Evolutionary conservation across 257 asterid species (phyloP).

Genomic region (Plantago ovata): DNA sequence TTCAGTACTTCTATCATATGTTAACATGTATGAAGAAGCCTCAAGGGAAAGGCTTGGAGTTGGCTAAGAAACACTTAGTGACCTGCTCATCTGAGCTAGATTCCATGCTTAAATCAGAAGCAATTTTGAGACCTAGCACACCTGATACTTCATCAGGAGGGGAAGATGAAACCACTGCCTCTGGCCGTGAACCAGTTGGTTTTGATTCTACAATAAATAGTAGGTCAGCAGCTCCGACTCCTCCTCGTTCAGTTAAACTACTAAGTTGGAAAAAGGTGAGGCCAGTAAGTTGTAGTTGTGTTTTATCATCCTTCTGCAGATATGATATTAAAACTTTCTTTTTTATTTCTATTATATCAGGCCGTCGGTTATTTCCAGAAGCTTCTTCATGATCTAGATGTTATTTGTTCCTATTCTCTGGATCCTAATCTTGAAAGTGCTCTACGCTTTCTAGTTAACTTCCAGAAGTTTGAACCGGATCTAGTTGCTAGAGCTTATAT

Average conservation of each 20-base stretch:
- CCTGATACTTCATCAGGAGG: constrained; percentile 14
- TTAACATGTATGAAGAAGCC: constrained; percentile 78
- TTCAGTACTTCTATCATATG: constrained; percentile 88
- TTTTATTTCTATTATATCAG: constrained; percentile 39
- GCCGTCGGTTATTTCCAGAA: constrained; percentile 87
- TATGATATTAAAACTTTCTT: constrained; percentile 2
- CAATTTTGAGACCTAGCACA: constrained; percentile 45
- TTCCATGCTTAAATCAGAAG: constrained; percentile 67
- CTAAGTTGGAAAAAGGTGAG: constrained; percentile 89
- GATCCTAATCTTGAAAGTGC: constrained; percentile 70
- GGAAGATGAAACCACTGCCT: constrained; percentile 79
- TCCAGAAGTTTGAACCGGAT: constrained; percentile 87
- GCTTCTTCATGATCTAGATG: constrained; percentile 89
- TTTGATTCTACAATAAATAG: constrained; percentile 93
- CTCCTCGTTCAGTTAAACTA: constrained; percentile 83
- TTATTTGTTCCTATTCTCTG: constrained; percentile 66
- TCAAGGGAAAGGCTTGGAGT: constrained; percentile 96
- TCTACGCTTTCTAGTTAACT: constrained; percentile 70
- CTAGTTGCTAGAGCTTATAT: constrained; percentile 85
- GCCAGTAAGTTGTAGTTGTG: constrained; percentile 18
- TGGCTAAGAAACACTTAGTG: constrained; percentile 83
- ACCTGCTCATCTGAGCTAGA: constrained; percentile 84
- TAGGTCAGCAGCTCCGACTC: constrained; percentile 95
- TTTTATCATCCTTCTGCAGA: constrained; percentile 7
- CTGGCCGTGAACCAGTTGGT: constrained; percentile 86